Base-by-base conservation (phyloP, 768 basidiomycete species). In the Lentinula sp. region DNA sequence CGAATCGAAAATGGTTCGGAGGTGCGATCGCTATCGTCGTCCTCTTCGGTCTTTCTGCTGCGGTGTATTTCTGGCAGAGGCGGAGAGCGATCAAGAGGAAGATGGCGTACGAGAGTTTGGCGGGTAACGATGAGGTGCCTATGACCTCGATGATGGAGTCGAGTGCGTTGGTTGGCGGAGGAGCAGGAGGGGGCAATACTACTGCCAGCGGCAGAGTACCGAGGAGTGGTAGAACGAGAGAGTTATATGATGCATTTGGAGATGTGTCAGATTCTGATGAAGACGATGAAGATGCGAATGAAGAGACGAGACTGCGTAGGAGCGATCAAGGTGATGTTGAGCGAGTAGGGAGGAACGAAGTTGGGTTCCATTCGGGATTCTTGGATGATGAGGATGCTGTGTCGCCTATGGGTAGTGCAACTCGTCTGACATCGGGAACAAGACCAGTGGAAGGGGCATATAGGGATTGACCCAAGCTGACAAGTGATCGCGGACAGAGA, bases 221-320 rank as follows among this genome's bases (percentile, higher is more conserved):
- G 5, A 37, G 55, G 20, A 56, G 55, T 56, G 55, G 55, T 41
- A 80, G 87, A 54, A 90, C 94, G 54, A 90, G 90, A 75, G 96
- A 98, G 73, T 70, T 99, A 63, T 98, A 98, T 68, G 95, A 98
- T 73, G 95, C 96, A 16, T 98, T 98, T 74, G 94, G 93, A 39
- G 93, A 94, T 68, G 81, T 87, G 32, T 90, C 88, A 35, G 94
- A 93, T 62, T 90, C 92, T 49, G 89, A 88, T 15, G 87, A 90
- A 61, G 84, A 28, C 28, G 28, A 91, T 67, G 94, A 94, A 69
- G 80, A 81, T 63, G 86, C 86, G 0, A 82, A 91, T 67, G 94
- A 95, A 69, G 80, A 81, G 64, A 86, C 87, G 0, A 82, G 81
- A 35, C 75, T 95, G 56, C 79, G 80, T 6, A 68, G 72, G 20